Evolutionary conservation across 257 asterid species (phyloP).

Genomic region (Nicotiana sylvestris): DNA sequence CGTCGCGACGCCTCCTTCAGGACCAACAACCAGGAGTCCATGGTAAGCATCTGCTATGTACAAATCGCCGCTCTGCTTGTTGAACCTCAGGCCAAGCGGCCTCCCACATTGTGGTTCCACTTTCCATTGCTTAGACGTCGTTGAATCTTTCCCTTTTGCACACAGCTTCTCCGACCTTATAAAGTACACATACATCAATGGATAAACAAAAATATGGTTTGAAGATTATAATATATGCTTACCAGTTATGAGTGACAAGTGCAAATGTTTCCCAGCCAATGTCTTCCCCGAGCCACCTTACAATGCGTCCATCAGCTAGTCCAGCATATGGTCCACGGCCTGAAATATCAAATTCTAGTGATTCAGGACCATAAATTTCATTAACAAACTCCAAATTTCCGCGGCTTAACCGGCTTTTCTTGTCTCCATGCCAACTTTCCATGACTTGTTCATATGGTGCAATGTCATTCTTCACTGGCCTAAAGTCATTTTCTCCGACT

Average conservation of each 20-base stretch:
- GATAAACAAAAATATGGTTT: not conserved
- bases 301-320: conserved; percentile 86
- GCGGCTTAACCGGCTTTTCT: conserved; percentile 53
- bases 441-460: conserved; percentile 64
- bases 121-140: conserved; percentile 75
- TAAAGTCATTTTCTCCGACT: conserved; percentile 62
- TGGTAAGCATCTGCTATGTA: conserved; percentile 88
- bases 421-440: conserved; percentile 68
- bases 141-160: conserved; percentile 58
- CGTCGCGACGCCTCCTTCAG: conserved; percentile 68
- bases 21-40: conserved; percentile 77
- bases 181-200: not conserved
- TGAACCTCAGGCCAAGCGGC: conserved; percentile 82
- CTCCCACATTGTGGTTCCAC: conserved; percentile 72
- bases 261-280: conserved; percentile 90
- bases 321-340: conserved; percentile 92
- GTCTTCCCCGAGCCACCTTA: conserved; percentile 75
- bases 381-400: conserved; percentile 64
- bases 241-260: conserved; percentile 69
- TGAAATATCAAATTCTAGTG: conserved; percentile 61
- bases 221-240: not conserved
- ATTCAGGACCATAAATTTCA: conserved; percentile 78
- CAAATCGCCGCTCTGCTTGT: conserved; percentile 49
- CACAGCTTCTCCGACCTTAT: conserved; percentile 66
- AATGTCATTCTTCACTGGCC: conserved; percentile 64